Conservation (phyloP, 768 basidiomycete species). For the Rhizopogon vesiculosus region DNA sequence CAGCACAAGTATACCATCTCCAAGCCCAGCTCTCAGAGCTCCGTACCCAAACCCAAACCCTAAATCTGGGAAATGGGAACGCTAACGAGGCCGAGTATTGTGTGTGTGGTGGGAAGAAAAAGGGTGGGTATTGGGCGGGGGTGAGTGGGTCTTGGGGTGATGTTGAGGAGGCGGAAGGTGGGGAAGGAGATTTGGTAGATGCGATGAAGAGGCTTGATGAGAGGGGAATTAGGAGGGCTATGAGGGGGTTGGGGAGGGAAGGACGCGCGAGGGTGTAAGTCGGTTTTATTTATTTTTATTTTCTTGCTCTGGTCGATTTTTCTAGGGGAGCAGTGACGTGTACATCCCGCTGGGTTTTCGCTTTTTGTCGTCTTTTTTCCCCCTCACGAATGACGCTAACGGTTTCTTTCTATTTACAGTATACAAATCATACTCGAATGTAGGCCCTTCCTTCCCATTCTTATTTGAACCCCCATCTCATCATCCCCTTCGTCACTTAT, state of each 20-base stretch:
- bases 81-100: constrained; percentile 30
- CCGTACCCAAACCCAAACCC: constrained; percentile 37
- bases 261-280: constrained; percentile 74
- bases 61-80: constrained; percentile 16
- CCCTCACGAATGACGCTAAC: constrained; percentile 5
- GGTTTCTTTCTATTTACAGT: constrained; percentile 2
- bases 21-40: constrained; percentile 76
- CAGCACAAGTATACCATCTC: constrained; percentile 80
- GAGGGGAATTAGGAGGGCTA: constrained; percentile 58
- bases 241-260: constrained; percentile 58
- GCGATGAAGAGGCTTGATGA: constrained; percentile 62
- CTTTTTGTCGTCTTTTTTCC: not conserved
- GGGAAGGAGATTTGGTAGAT: constrained; percentile 44
- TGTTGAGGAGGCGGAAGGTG: constrained; percentile 40
- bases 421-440: constrained; percentile 26
- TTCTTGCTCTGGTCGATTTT: not conserved
- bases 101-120: constrained; percentile 57
- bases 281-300: not conserved
- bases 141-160: constrained; percentile 40
- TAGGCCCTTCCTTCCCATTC: constrained; percentile 6
- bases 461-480: not conserved
- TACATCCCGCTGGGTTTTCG: not conserved
- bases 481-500: too few species aligned
- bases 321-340: not conserved
- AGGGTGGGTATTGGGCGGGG: constrained; percentile 70